Base-by-base conservation (phyloP, 495 filamentous ascomycete genomes). In the Aspergillus ostianus region DNA sequence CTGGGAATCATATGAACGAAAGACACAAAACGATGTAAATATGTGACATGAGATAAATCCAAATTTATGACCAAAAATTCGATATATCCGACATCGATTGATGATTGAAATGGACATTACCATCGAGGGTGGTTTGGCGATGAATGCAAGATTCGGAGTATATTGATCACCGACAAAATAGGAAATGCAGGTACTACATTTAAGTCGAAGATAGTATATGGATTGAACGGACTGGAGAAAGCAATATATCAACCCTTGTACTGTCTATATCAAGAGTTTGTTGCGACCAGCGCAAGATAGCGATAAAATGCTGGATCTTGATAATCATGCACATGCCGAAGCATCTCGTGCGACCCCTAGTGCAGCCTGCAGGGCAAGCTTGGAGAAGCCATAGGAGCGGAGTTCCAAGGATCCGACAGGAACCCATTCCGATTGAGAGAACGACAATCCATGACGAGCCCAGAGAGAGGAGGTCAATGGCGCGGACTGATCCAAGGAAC, bases 21-120 rank as follows among this genome's bases (percentile, higher is more conserved):
- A 30, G 46, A 59, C 48, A 59, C 48, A 51, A 45, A 58, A 48
- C 19, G 63, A 70, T 76, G 72, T 73, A 74, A 64, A 74, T 74
- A 76, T 59, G 61, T 67, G 46, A 61, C 46, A 62, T 21, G 47
- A 49, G 18, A 20, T 26, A 21, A 49, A 41, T 41, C 2, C 12
- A 1, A 41, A 41, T 41, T 41, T 13, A 41, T 15, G 36, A 41
- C 15, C 15, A 41, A 41, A 1, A 0, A 41, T 12, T 10, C 4
- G 6, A 4, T 1, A 15, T 41, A 8, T 17, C 13, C 9, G 36
- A 41, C 30, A 41, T 41, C 36, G 4, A 41, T 41, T 7, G 15
- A 15, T 4, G 12, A 10, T 41, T 41, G 36, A 10, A 4, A 10
- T 41, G 12, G 36, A 41, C 15, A 12, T 15, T 15, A 13, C 12